Evolutionary conservation across 108 stramenopile genomes (phyloP).

Genomic region (Pelagomonas calceolata): DNA sequence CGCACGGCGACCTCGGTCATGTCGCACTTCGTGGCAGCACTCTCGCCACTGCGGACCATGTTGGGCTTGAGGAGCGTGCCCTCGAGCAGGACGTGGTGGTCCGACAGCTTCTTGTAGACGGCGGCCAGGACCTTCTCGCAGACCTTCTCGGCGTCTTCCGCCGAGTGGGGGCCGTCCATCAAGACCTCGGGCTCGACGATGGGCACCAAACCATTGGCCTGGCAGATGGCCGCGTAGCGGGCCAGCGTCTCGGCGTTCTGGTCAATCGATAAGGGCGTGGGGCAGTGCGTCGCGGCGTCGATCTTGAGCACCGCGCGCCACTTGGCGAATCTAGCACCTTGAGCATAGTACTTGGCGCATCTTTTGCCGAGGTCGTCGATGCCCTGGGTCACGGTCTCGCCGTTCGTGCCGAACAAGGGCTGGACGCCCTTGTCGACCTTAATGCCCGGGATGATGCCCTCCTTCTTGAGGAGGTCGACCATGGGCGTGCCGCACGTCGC

Average conservation of each 20-base stretch:
- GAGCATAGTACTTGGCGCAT: conserved; percentile 53
- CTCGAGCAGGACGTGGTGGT: conserved; percentile 47
- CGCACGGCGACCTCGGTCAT: conserved; percentile 33
- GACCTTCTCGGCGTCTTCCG: conserved; percentile 40
- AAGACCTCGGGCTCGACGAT: conserved; percentile 62
- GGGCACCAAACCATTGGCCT: conserved; percentile 51
- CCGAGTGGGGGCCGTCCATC: conserved; percentile 48
- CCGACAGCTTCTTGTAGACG: conserved; percentile 46
- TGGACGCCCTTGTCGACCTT: conserved; percentile 40
- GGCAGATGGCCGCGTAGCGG: conserved; percentile 50
- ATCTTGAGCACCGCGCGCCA: conserved; percentile 58
- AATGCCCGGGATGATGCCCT: conserved; percentile 53
- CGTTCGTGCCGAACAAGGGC: conserved; percentile 24
- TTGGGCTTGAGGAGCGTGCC: conserved; percentile 59
- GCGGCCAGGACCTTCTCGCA: conserved; percentile 45
- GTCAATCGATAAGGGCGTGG: conserved; percentile 37
- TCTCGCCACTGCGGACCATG: conserved; percentile 53
- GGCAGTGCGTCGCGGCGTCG: conserved; percentile 34
- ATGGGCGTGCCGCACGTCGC: conserved; percentile 44
- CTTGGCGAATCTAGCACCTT: conserved; percentile 55
- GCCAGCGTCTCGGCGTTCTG: conserved; percentile 50
- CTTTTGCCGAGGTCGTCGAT: conserved; percentile 47
- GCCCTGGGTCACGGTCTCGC: conserved; percentile 47
- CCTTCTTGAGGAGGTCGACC: conserved; percentile 35
- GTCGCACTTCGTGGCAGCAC: conserved; percentile 25